Conservation (phyloP, 2,329 filamentous ascomycete species). For the Penicillium expansum region DNA sequence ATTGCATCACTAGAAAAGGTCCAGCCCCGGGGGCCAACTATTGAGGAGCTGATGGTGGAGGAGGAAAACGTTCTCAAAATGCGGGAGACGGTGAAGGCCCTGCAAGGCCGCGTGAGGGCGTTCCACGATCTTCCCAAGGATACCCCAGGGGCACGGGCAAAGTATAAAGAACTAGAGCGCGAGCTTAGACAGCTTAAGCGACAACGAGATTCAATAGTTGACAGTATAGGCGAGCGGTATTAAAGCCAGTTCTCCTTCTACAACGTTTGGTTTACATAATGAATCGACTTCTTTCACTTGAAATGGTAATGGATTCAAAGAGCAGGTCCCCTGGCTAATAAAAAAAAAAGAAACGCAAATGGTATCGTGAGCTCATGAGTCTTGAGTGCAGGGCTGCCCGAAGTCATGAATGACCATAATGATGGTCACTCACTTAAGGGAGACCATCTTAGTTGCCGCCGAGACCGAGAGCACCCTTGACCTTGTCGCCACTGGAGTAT, state of each 20-base stretch:
- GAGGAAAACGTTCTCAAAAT: conserved; percentile 60
- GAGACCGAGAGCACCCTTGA: conserved; percentile 45
- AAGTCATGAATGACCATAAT: background rate
- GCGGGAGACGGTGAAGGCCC: conserved; percentile 60
- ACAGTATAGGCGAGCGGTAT: conserved; percentile 59
- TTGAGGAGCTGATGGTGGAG: conserved; percentile 55
- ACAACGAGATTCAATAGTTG: conserved; percentile 63
- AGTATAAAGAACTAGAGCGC: conserved; percentile 64
- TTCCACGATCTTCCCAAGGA: conserved; percentile 75
- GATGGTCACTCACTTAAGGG: background rate
- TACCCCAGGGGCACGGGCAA: conserved; percentile 63
- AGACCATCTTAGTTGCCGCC: conserved; percentile 25
- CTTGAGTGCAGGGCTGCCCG: conserved; percentile 15
- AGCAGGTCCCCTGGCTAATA: background rate
- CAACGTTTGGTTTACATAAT: background rate
- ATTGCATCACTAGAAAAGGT: conserved; percentile 44
- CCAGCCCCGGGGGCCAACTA: conserved; percentile 30
- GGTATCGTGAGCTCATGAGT: conserved; percentile 30
- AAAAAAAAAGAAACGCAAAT: conserved; percentile 13
- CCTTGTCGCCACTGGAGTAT: conserved; percentile 40
- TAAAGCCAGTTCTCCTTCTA: background rate
- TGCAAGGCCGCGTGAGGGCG: conserved; percentile 62
- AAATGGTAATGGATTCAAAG: background rate
- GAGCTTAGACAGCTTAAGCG: conserved; percentile 62
- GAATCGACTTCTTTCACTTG: background rate